Percentiles rank a stretch among this genome's conserved stretches.
Evolutionary conservation across 495 filamentous ascomycete species (phyloP).

Genomic region (Hypoxylon subgilvum): DNA sequence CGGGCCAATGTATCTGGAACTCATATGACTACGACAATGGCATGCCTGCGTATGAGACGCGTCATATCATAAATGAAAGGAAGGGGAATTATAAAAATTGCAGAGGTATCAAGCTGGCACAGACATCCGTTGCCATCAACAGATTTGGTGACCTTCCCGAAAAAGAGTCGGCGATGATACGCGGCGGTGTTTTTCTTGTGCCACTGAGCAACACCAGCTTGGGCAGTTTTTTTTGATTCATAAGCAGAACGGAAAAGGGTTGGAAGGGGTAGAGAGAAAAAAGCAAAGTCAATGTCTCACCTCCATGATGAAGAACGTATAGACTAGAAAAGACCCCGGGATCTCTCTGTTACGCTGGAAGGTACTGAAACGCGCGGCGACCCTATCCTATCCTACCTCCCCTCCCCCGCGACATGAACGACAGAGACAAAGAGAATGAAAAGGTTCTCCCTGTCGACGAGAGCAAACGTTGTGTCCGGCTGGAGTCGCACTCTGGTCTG

Average conservation of each 20-base stretch:
- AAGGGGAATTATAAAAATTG: constrained; percentile 5
- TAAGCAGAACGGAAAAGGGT: constrained; percentile 28
- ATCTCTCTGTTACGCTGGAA: constrained; percentile 22
- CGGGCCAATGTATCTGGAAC: constrained; percentile 18
- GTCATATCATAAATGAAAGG: constrained; percentile 3
- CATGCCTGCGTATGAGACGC: constrained; percentile 28
- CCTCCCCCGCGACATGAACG: constrained; percentile 28
- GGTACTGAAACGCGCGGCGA: constrained; percentile 24
- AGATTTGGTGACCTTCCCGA: constrained; percentile 19
- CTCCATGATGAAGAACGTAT: constrained; percentile 27
- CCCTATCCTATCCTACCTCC: constrained; percentile 25
- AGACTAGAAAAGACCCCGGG: constrained; percentile 14
- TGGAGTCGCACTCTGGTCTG: constrained; percentile 28
- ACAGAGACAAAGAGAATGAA: constrained; percentile 6
- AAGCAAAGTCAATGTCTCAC: constrained; percentile 36
- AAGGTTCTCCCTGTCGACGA: constrained; percentile 4
- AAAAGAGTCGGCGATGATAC: constrained; percentile 34
- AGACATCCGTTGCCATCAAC: constrained; percentile 6
- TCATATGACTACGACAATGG: constrained; percentile 14
- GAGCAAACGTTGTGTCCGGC: constrained; percentile 28
- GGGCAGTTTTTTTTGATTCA: constrained; percentile 24
- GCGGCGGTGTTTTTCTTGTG: constrained; percentile 28
- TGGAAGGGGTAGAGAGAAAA: constrained; percentile 4
- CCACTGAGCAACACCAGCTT: constrained; percentile 34
- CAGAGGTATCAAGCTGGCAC: not conserved